Conservation (phyloP, 176 grass and related monocot species). For the Thalia dealbata region DNA sequence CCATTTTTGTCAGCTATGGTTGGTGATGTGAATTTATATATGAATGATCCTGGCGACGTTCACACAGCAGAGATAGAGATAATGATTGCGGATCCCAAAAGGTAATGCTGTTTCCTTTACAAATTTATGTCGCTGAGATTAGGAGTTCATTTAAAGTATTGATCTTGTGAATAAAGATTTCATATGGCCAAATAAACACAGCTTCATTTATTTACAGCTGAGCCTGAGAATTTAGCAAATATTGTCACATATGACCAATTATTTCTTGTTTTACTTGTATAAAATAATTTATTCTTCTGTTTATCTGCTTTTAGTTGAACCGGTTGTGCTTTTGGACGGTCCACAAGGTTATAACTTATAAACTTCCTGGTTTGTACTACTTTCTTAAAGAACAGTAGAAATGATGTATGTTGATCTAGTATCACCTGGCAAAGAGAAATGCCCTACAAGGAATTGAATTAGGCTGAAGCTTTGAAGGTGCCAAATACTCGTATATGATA, state of each 20-base stretch:
- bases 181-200: background rate
- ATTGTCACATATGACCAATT: background rate
- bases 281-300: background rate
- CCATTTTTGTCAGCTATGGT: constrained; percentile 54
- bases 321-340: background rate
- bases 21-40: constrained; percentile 95
- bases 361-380: background rate
- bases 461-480: background rate
- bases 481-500: background rate
- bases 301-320: background rate
- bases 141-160: background rate
- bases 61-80: constrained; percentile 73
- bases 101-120: constrained; percentile 20
- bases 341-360: no score
- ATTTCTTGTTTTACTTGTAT: background rate
- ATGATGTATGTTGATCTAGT: background rate
- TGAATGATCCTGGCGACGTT: constrained; percentile 78
- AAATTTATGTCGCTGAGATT: background rate
- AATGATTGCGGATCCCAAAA: constrained; percentile 77
- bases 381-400: background rate
- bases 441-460: background rate
- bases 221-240: background rate
- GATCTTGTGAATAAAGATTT: background rate
- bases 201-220: background rate
- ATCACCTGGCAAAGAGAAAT: background rate